A percentile compares a stretch with the other conserved stretches of the same genome.
Conservation (phyloP, 2,329 filamentous ascomycete species). For the Orbilia quercus region DNA sequence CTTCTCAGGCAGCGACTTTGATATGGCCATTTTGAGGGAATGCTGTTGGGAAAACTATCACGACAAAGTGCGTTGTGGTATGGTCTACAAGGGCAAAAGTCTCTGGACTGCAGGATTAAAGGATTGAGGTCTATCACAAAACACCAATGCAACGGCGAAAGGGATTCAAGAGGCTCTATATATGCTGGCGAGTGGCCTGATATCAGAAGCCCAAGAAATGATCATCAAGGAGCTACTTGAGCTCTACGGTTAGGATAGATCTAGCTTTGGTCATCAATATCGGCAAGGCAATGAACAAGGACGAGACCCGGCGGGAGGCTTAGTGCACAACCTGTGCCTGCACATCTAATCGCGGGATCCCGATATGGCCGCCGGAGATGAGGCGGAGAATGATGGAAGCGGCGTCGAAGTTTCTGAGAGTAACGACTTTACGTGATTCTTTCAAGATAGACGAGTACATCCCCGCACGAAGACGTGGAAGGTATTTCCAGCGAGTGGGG, state of each 20-base stretch:
- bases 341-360: slow-evolving; percentile 35
- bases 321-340: background rate
- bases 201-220: slow-evolving; percentile 19
- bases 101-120: background rate
- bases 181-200: slow-evolving; percentile 45
- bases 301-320: background rate
- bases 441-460: slow-evolving; percentile 37
- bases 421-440: slow-evolving; percentile 45
- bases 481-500: slow-evolving; percentile 13
- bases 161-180: slow-evolving; percentile 29
- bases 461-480: slow-evolving; percentile 13
- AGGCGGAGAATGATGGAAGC: slow-evolving; percentile 9
- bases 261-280: slow-evolving; percentile 1
- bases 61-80: slow-evolving; percentile 16
- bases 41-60: slow-evolving; percentile 17
- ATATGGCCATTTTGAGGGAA: slow-evolving; percentile 36
- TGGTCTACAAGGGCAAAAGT: background rate
- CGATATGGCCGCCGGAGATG: slow-evolving; percentile 28
- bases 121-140: slow-evolving; percentile 6
- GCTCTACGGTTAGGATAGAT: slow-evolving; percentile 3
- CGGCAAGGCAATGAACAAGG: slow-evolving; percentile 3
- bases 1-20: slow-evolving; percentile 49
- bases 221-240: slow-evolving; percentile 15
- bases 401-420: slow-evolving; percentile 23
- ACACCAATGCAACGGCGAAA: slow-evolving; percentile 5